Base-by-base conservation (phyloP, 2,329 filamentous ascomycete species). In the Sarocladiaceae sp. region DNA sequence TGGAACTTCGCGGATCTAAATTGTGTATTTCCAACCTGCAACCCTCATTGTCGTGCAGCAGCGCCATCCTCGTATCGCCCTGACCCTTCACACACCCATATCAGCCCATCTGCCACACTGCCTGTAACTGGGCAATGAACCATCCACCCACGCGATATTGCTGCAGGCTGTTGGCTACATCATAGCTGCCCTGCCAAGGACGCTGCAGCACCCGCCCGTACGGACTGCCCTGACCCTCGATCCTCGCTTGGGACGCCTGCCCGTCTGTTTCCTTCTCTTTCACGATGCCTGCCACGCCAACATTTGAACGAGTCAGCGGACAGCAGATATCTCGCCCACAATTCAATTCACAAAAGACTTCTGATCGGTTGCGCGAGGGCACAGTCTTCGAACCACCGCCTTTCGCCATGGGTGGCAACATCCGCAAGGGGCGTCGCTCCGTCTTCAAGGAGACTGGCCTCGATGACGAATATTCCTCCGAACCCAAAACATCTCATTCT, bases 401-500 rank as follows among this genome's bases (percentile, higher is more conserved):
- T 1, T 66, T 72, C 50, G 58, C 61, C 21, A 68, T 69, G 61
- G 55, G 55, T 32, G 62, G 62, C 52, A 73, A 68, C 46, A 68
- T 75, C 39, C 64, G 60, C 48, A 76, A 74, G 54, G 70, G 66
- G 33, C 66, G 73, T 40, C 69, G 62, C 51, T 76, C 73, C 18
- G 60, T 76, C 46, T 78, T 78, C 51, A 73, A 63, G 53, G 74
- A 78, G 56, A 55, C 70, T 32, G 74, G 73, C 4, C 53, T 76
- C 16, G 59, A 65, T 40, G 61, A 66, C 33, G 64, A 64, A 24
- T 47, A 52, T 19, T 47, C 55, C 27, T 51, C 50, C 3, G 39
- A 45, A 11, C 47, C 46, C 6, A 45, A 54, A 44, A 45, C 53
- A 18, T 41, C 37, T 18, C 37, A 41, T 9, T 41, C 37, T 19